phyloP scores from a whole-genome alignment of 768 basidiomycete genomes.

The Boletus sp. region DNA sequence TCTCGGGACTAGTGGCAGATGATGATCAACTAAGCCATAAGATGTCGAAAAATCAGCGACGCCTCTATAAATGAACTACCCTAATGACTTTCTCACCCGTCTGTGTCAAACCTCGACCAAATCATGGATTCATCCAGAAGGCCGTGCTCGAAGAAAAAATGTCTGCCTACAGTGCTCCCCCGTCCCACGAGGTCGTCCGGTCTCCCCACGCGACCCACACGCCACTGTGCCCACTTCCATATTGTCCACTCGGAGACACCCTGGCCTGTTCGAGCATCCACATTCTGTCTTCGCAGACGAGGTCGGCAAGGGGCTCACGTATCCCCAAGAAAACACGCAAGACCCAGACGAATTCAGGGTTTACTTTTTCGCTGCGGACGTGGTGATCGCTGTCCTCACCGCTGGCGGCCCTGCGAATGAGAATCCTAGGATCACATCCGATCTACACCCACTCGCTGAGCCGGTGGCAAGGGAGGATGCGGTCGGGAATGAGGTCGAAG shows the following conservation, averaged over 20 bases:
- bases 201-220: constrained; percentile 30
- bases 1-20: neutral
- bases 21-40: constrained; percentile 1
- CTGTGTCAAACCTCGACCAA: neutral
- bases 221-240: constrained; percentile 34
- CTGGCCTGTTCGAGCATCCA: constrained; percentile 60
- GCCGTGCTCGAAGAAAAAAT: constrained; percentile 22
- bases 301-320: constrained; percentile 73
- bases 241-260: constrained; percentile 14
- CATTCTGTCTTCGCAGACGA: constrained; percentile 64
- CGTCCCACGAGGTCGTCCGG: constrained; percentile 24
- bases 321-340: constrained; percentile 74
- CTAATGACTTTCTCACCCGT: neutral
- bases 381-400: constrained; percentile 59
- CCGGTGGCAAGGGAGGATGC: neutral
- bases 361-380: constrained; percentile 78
- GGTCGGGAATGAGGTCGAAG: neutral
- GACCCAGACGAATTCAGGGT: constrained; percentile 55
- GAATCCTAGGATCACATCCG: no score
- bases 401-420: no score
- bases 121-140: neutral
- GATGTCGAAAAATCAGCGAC: neutral
- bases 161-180: constrained; percentile 73
- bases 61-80: no score
- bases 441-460: neutral